phyloP scores from a whole-genome alignment of 1,139 yeast species.

The Taphrina pruni region DNA sequence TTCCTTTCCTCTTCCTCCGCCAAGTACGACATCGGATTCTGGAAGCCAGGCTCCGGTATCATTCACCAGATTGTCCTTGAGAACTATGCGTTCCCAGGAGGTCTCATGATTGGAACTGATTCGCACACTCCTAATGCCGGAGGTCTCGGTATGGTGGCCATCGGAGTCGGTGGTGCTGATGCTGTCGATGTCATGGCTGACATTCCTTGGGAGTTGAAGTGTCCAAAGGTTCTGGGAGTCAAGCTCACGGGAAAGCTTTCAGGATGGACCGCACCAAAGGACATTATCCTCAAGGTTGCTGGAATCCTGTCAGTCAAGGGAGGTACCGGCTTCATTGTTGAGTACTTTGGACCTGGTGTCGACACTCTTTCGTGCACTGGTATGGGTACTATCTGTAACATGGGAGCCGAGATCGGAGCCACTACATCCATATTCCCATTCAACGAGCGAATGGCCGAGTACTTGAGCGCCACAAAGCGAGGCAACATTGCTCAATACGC shows the following conservation, averaged over 20 bases:
- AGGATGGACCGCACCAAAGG: conserved; percentile 99
- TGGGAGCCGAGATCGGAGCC: conserved; percentile 99
- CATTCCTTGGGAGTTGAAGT: conserved; percentile 97
- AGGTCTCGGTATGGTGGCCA: conserved; percentile 98
- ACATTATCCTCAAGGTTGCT: conserved; percentile 91
- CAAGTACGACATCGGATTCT: conserved; percentile 97
- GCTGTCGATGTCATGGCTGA: conserved; percentile 98
- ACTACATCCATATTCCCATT: conserved; percentile 98
- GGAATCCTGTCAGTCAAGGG: conserved; percentile 98
- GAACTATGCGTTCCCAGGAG: conserved; percentile 98
- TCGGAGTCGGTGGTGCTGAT: conserved; percentile 99
- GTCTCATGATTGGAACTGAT: conserved; percentile 95
- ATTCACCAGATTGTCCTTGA: conserved; percentile 97
- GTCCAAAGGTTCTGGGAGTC: conserved; percentile 97
- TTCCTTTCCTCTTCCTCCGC: conserved; percentile 93
- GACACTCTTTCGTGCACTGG: conserved; percentile 97
- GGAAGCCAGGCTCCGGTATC: conserved; percentile 99
- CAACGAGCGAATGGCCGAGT: conserved; percentile 87
- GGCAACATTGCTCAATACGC: conserved; percentile 83
- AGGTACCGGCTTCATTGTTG: conserved; percentile 98
- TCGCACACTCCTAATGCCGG: conserved; percentile 99
- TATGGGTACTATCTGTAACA: conserved; percentile 99
- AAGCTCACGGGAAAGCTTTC: conserved; percentile 92
- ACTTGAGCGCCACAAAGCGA: conserved; percentile 88
- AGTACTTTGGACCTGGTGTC: conserved; percentile 97